Evolutionary conservation across 352 stramenopile genomes (phyloP).

Genomic region (Phytophthora vignae): DNA sequence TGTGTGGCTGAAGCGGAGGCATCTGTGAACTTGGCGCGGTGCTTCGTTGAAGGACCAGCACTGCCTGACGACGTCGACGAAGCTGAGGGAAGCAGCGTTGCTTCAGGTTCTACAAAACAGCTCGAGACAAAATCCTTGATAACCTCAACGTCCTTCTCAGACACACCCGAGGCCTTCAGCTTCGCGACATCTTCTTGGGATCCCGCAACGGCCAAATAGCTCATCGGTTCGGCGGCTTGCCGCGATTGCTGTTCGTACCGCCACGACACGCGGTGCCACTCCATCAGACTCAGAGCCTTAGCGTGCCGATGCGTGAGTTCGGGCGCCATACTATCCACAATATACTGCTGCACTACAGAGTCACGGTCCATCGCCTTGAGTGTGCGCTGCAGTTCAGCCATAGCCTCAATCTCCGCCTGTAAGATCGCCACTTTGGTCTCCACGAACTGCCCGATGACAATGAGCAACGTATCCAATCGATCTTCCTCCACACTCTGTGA

Average conservation of each 20-base stretch:
- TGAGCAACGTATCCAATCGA: conserved; percentile 82
- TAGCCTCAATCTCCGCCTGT: conserved; percentile 81
- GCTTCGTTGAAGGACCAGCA: conserved; percentile 42
- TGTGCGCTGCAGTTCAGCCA: conserved; percentile 70
- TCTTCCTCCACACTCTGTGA: conserved; percentile 88
- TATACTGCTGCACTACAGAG: conserved; percentile 89
- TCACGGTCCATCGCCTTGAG: conserved; percentile 81
- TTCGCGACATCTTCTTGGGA: too few relatives aligned
- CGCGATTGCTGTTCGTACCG: too few relatives aligned
- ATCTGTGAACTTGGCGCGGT: conserved; percentile 77
- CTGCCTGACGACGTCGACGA: conserved; percentile 25
- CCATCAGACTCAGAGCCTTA: too few relatives aligned
- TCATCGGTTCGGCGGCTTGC: too few relatives aligned
- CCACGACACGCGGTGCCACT: too few relatives aligned
- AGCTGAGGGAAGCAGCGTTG: too few relatives aligned
- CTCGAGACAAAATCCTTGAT: too few relatives aligned
- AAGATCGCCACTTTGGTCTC: conserved; percentile 87
- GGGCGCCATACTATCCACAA: conserved; percentile 86
- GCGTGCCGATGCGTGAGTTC: too few relatives aligned
- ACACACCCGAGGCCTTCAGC: too few relatives aligned
- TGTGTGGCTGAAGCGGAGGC: conserved; percentile 43
- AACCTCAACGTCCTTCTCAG: too few relatives aligned
- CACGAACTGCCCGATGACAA: conserved; percentile 88
- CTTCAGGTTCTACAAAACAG: too few relatives aligned
- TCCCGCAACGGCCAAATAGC: too few relatives aligned